phyloP scores from a whole-genome alignment of 1,284 basidiomycete genomes.

The Ustilago trichophora region DNA sequence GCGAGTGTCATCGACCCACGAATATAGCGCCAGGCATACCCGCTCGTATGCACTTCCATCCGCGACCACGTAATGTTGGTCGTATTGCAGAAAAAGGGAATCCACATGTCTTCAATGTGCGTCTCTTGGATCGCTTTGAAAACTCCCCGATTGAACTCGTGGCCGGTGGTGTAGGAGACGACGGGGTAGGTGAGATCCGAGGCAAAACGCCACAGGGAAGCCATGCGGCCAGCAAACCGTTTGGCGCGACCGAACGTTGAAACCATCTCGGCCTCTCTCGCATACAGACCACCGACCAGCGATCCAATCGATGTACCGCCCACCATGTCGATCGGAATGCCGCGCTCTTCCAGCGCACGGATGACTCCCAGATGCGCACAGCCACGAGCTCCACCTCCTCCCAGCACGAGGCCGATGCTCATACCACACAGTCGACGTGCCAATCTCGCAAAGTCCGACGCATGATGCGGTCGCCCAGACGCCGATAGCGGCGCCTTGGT shows the following conservation, averaged over 20 bases:
- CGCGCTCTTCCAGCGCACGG: slow-evolving; percentile 87
- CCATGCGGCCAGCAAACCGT: slow-evolving; percentile 88
- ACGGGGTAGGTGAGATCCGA: slow-evolving; percentile 97
- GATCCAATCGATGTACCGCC: slow-evolving; percentile 85
- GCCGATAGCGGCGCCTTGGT: slow-evolving; percentile 68
- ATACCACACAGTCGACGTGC: slow-evolving; percentile 90
- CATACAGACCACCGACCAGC: slow-evolving; percentile 95
- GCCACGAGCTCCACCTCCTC: slow-evolving; percentile 94
- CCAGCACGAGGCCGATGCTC: slow-evolving; percentile 91
- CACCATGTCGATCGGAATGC: slow-evolving; percentile 88
- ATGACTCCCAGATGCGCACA: slow-evolving; percentile 92
- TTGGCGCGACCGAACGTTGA: slow-evolving; percentile 87
- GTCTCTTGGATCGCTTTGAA: slow-evolving; percentile 47
- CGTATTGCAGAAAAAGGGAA: slow-evolving; percentile 97
- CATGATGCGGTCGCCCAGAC: slow-evolving; percentile 73
- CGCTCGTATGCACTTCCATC: slow-evolving; percentile 97
- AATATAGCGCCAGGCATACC: slow-evolving; percentile 74
- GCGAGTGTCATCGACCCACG: slow-evolving; percentile 98
- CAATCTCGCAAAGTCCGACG: slow-evolving; percentile 90
- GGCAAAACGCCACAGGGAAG: slow-evolving; percentile 90
- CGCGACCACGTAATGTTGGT: slow-evolving; percentile 97
- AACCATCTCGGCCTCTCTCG: slow-evolving; percentile 88
- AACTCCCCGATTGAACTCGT: slow-evolving; percentile 64
- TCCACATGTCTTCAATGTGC: slow-evolving; percentile 95
- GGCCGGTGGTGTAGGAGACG: slow-evolving; percentile 94